phyloP scores from a whole-genome alignment of 345 rosid species.

The Abelmoschus esculentus region DNA sequence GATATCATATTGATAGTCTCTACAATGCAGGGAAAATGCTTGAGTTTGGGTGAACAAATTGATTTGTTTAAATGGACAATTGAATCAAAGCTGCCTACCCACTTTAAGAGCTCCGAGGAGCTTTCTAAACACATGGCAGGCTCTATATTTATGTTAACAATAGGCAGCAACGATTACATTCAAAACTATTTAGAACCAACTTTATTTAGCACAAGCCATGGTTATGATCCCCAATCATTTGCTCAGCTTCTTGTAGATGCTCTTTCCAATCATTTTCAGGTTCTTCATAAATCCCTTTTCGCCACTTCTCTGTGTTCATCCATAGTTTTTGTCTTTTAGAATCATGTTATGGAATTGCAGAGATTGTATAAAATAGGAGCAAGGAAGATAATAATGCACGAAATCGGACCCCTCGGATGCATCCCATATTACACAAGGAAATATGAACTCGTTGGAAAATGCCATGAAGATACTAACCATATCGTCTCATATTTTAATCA shows the following conservation, averaged over 20 bases:
- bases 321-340: no score
- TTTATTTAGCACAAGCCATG: neutral
- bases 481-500: slow-evolving; percentile 22
- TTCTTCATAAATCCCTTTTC: neutral
- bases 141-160: slow-evolving; percentile 25
- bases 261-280: slow-evolving; percentile 26
- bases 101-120: slow-evolving; percentile 12
- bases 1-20: no score
- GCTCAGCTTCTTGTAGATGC: slow-evolving; percentile 20
- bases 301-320: no score
- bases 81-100: slow-evolving; percentile 4
- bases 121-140: slow-evolving; percentile 21
- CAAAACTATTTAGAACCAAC: slow-evolving; percentile 6
- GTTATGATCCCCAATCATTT: slow-evolving; percentile 18
- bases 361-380: slow-evolving; percentile 30
- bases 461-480: slow-evolving; percentile 27
- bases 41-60: slow-evolving; percentile 35
- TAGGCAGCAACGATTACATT: slow-evolving; percentile 42
- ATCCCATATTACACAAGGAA: slow-evolving; percentile 26
- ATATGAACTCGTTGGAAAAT: slow-evolving; percentile 18
- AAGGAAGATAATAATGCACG: slow-evolving; percentile 32
- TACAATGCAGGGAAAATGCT: slow-evolving; percentile 33
- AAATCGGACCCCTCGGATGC: slow-evolving; percentile 48
- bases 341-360: slow-evolving; percentile 9
- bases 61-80: slow-evolving; percentile 21